These are phyloP conservation scores for Zymoseptoria pseudotritici DNA, from an alignment of 2,329 filamentous ascomycete species.

Conservation along the genomic window DNA sequence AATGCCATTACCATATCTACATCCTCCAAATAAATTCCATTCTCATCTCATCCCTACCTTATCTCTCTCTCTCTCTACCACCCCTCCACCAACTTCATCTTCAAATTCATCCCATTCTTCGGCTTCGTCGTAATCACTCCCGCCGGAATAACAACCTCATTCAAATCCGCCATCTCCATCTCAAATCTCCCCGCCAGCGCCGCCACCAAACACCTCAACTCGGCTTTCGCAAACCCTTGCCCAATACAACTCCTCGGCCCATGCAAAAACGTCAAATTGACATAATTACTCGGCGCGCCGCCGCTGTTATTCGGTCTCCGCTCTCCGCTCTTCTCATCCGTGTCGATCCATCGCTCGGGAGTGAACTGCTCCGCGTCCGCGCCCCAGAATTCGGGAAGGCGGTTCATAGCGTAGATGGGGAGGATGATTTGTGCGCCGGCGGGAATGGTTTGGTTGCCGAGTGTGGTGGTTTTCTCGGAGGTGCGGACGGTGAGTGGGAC, in stretches of 20 bases:
- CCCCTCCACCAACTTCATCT: constrained; percentile 14
- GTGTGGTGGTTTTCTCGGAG: constrained; percentile 36
- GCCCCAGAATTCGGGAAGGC: constrained; percentile 37
- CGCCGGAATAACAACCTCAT: constrained; percentile 19
- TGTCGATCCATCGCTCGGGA: constrained; percentile 42
- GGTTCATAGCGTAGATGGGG: constrained; percentile 38
- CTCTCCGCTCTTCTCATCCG: constrained; percentile 18
- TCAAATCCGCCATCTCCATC: constrained; percentile 18
- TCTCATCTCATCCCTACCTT: too few relatives aligned
- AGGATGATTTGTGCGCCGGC: constrained; percentile 33
- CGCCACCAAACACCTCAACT: constrained; percentile 25
- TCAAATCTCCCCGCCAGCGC: constrained; percentile 23
- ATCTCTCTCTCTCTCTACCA: constrained; percentile 8
- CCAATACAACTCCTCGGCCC: constrained; percentile 81
- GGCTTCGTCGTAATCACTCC: constrained; percentile 24
- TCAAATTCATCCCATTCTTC: constrained; percentile 21
- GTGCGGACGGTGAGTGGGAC: constrained; percentile 42
- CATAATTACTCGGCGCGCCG: constrained; percentile 53
- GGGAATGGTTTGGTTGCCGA: constrained; percentile 33
- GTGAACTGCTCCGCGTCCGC: constrained; percentile 34
- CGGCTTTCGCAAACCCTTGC: constrained; percentile 56
- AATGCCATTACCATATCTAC: background rate
- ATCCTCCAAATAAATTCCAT: background rate
- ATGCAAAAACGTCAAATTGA: constrained; percentile 20
- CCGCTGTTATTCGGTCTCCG: constrained; percentile 51